A percentile compares a stretch with the other conserved stretches of the same genome.
Conservation (phyloP, 352 stramenopile species). For the Globisporangium viniferum region DNA sequence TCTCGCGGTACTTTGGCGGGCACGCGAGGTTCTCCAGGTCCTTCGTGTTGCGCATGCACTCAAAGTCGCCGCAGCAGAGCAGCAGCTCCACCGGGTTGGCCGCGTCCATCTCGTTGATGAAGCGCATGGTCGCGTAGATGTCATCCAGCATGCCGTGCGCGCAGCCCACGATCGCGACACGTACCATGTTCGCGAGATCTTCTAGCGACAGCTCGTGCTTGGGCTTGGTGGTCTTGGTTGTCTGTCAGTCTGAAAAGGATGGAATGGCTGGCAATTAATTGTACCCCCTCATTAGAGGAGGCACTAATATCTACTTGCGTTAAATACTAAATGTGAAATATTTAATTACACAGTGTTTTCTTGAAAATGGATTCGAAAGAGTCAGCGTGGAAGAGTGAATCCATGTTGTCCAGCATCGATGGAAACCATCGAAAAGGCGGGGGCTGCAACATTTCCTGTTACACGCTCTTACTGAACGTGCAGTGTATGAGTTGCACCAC, state of each 20-base stretch:
- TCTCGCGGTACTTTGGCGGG: slow-evolving; percentile 88
- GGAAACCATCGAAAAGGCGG: background rate
- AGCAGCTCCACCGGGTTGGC: slow-evolving; percentile 91
- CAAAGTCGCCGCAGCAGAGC: slow-evolving; percentile 98
- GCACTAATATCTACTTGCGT: background rate
- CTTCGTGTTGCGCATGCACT: slow-evolving; percentile 93
- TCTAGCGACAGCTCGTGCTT: background rate
- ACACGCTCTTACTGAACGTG: too few relatives aligned
- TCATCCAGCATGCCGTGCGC: slow-evolving; percentile 97
- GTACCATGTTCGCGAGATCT: slow-evolving; percentile 21
- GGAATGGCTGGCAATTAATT: background rate
- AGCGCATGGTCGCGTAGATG: slow-evolving; percentile 95
- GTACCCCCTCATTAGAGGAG: background rate
- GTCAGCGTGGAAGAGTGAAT: too few relatives aligned
- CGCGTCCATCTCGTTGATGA: slow-evolving; percentile 87
- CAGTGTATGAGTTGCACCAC: too few relatives aligned
- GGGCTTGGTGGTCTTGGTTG: background rate
- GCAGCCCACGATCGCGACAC: slow-evolving; percentile 96
- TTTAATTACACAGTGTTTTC: background rate
- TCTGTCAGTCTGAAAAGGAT: background rate
- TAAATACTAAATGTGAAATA: background rate
- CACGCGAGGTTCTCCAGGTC: slow-evolving; percentile 95
- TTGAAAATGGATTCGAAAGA: background rate
- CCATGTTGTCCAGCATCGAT: background rate
- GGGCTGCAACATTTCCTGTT: too few relatives aligned